These are phyloP conservation scores for Candida nitratophila DNA, from an alignment of 805 yeast species.

Conservation along the genomic window DNA sequence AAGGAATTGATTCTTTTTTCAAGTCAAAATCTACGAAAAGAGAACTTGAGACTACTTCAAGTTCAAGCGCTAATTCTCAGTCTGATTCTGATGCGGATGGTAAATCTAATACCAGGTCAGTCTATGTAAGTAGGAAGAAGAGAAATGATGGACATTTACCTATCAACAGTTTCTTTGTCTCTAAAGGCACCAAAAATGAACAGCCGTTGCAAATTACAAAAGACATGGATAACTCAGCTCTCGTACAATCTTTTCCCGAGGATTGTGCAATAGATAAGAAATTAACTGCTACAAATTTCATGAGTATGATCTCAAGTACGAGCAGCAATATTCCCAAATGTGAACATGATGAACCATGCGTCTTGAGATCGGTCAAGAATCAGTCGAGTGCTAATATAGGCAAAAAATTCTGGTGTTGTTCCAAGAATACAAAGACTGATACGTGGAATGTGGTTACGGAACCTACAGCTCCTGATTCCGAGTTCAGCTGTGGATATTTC, in stretches of 20 bases:
- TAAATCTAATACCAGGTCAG: neutral
- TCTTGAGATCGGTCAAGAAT: slow-evolving; percentile 38
- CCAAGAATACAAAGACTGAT: slow-evolving; percentile 21
- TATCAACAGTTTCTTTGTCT: slow-evolving; percentile 6
- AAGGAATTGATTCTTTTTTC: slow-evolving; percentile 26
- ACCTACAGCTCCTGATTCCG: slow-evolving; percentile 5
- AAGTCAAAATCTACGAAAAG: neutral
- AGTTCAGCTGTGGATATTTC: slow-evolving; percentile 44
- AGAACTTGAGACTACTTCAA: neutral
- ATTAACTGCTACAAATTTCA: neutral
- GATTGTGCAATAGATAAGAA: slow-evolving; percentile 1
- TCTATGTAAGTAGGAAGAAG: slow-evolving; percentile 1
- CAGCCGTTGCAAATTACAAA: too few relatives aligned
- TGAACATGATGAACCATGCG: slow-evolving; percentile 39
- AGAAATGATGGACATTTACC: neutral
- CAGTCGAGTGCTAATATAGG: slow-evolving; percentile 33
- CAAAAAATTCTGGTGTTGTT: slow-evolving; percentile 48
- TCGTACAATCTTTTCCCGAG: too few relatives aligned
- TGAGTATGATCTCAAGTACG: neutral
- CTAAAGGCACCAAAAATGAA: neutral
- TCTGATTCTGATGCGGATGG: neutral
- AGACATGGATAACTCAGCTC: too few relatives aligned
- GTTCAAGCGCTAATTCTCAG: neutral
- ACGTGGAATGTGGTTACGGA: slow-evolving; percentile 20
- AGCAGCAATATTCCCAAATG: slow-evolving; percentile 30